phyloP scores from a whole-genome alignment of 2,329 filamentous ascomycete species.

The Xylaria digitata region DNA sequence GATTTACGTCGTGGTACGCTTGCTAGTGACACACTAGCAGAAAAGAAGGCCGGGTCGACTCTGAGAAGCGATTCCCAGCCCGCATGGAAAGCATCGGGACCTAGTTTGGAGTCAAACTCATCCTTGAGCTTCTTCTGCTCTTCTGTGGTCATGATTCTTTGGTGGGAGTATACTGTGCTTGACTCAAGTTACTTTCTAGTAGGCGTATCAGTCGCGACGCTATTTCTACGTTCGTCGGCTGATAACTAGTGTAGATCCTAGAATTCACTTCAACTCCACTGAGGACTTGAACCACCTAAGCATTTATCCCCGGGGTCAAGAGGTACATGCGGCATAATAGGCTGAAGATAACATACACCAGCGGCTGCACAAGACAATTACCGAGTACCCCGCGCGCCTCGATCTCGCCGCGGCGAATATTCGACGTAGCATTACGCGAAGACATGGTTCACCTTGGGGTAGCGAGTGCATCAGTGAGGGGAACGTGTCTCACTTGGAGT shows the following conservation, averaged over 20 bases:
- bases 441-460: conserved; percentile 20
- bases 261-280: background rate
- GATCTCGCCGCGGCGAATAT: background rate
- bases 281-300: background rate
- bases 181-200: background rate
- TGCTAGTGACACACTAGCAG: conserved; percentile 43
- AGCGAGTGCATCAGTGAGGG: conserved; percentile 10
- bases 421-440: background rate
- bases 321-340: conserved; percentile 15
- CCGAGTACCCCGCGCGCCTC: conserved; percentile 25
- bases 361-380: background rate
- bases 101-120: conserved; percentile 41
- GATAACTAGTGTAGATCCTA: background rate
- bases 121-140: conserved; percentile 37
- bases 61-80: conserved; percentile 46
- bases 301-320: background rate
- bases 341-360: conserved; percentile 18
- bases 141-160: conserved; percentile 35
- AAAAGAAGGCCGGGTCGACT: conserved; percentile 45
- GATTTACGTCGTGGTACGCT: conserved; percentile 44
- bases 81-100: conserved; percentile 40
- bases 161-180: too few relatives aligned
- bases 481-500: background rate
- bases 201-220: background rate
- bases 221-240: background rate